These are phyloP conservation scores for Geotrichum siamense DNA, from an alignment of 1,139 yeast genomes.

Conservation along the genomic window DNA sequence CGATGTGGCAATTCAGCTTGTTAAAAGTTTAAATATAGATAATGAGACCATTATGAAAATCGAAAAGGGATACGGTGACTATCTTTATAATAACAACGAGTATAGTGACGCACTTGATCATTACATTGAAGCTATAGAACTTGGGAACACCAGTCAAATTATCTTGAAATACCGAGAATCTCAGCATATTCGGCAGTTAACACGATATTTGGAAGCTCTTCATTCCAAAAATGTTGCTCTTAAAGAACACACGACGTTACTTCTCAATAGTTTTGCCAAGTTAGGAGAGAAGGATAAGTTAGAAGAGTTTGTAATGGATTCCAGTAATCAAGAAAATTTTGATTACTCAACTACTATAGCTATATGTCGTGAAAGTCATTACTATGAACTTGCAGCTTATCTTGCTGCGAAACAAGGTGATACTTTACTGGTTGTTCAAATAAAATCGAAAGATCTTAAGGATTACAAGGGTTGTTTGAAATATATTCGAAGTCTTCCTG, in stretches of 20 bases:
- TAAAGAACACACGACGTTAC: slow-evolving; percentile 72
- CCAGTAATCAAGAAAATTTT: slow-evolving; percentile 40
- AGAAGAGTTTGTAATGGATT: slow-evolving; percentile 47
- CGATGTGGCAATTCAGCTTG: slow-evolving; percentile 65
- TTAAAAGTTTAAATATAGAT: slow-evolving; percentile 41
- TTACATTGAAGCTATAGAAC: slow-evolving; percentile 49
- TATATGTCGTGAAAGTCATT: slow-evolving; percentile 72
- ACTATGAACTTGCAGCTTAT: slow-evolving; percentile 59
- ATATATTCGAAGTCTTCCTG: slow-evolving; percentile 61
- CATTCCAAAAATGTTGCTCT: slow-evolving; percentile 49
- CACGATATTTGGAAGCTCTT: slow-evolving; percentile 57
- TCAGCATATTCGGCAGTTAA: slow-evolving; percentile 61
- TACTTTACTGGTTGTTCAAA: slow-evolving; percentile 69
- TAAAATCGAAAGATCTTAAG: slow-evolving; percentile 59
- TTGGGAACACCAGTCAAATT: slow-evolving; percentile 57
- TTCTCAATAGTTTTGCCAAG: slow-evolving; percentile 79
- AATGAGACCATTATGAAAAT: slow-evolving; percentile 40
- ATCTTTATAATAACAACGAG: slow-evolving; percentile 57
- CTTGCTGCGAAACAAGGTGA: slow-evolving; percentile 67
- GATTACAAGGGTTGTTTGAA: slow-evolving; percentile 57
- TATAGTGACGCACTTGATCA: slow-evolving; percentile 63
- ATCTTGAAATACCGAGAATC: slow-evolving; percentile 80
- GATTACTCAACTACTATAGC: slow-evolving; percentile 66
- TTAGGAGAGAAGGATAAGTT: slow-evolving; percentile 56
- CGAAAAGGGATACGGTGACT: slow-evolving; percentile 63